A percentile compares a stretch with the other conserved stretches of the same genome.
Evolutionary conservation across 352 stramenopile genomes (phyloP).

Genomic region (Phytophthora tentaculata): DNA sequence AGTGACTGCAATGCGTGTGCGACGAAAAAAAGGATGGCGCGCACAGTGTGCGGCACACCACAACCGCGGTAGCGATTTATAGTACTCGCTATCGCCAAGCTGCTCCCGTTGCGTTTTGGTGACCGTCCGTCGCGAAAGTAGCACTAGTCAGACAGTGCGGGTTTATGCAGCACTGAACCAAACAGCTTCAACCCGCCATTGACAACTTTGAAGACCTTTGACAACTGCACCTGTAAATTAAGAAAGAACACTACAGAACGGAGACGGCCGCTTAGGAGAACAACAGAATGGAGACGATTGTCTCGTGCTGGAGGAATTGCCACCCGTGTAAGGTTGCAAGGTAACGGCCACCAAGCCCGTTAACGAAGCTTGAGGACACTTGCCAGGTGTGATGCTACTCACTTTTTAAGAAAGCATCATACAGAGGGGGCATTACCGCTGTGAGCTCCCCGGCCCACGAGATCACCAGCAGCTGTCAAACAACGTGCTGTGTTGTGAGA

Average conservation of each 20-base stretch:
- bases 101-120: background rate
- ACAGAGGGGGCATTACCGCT: too few relatives aligned
- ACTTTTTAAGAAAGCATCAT: too few relatives aligned
- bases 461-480: conserved; percentile 10
- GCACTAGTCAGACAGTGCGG: background rate
- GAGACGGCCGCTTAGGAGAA: background rate
- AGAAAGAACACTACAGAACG: background rate
- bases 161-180: conserved; percentile 1
- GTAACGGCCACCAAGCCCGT: too few relatives aligned
- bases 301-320: too few relatives aligned
- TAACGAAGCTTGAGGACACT: background rate
- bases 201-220: background rate
- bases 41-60: too few relatives aligned
- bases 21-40: too few relatives aligned
- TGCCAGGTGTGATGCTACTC: background rate
- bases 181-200: background rate
- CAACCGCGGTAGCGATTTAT: too few relatives aligned
- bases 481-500: conserved; percentile 1
- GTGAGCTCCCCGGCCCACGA: conserved; percentile 7
- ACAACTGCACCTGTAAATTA: too few relatives aligned
- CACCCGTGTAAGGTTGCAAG: too few relatives aligned
- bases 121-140: background rate
- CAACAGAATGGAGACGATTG: too few relatives aligned
- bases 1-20: too few relatives aligned
- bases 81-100: too few relatives aligned